A percentile compares a stretch with the other conserved stretches of the same genome.
Evolutionary conservation across 2,329 filamentous ascomycete genomes (phyloP).

Genomic region (Verticillium albo-atrum): DNA sequence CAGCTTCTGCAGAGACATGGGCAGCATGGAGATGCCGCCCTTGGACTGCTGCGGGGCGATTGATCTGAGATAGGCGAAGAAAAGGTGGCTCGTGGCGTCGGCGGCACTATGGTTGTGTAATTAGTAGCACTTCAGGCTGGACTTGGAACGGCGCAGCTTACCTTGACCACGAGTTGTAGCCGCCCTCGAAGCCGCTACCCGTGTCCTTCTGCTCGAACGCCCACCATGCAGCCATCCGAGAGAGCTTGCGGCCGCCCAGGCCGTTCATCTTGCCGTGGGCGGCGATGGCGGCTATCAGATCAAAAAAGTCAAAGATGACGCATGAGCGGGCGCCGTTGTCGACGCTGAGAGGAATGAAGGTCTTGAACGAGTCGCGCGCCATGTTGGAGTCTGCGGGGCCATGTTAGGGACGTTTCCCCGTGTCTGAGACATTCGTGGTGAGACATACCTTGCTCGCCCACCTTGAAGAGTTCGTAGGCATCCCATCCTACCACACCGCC

Average conservation of each 20-base stretch:
- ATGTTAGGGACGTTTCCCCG: conserved; percentile 4
- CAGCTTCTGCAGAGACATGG: conserved; percentile 85
- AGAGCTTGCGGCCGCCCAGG: conserved; percentile 87
- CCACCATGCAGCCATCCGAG: conserved; percentile 97
- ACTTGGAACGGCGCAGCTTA: conserved; percentile 35
- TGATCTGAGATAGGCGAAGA: conserved; percentile 94
- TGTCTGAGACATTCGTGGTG: background rate
- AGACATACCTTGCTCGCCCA: conserved; percentile 78
- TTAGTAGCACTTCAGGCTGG: conserved; percentile 19
- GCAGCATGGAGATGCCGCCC: conserved; percentile 78
- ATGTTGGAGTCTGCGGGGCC: conserved; percentile 71
- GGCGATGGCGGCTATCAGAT: conserved; percentile 83
- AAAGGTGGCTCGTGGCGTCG: conserved; percentile 92
- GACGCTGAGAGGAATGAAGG: conserved; percentile 91
- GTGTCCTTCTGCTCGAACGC: conserved; percentile 88
- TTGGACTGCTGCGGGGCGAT: conserved; percentile 74
- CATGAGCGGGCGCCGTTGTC: conserved; percentile 79
- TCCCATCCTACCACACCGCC: conserved; percentile 96
- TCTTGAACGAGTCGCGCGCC: conserved; percentile 89
- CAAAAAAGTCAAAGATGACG: conserved; percentile 96
- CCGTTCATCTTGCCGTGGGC: conserved; percentile 93
- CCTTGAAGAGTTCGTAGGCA: conserved; percentile 91
- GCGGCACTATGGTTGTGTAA: conserved; percentile 66
- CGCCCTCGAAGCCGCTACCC: conserved; percentile 88
- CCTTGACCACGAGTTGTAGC: conserved; percentile 85